Conservation (phyloP, 805 yeast species). For the Hanseniaspora guilliermondii region DNA sequence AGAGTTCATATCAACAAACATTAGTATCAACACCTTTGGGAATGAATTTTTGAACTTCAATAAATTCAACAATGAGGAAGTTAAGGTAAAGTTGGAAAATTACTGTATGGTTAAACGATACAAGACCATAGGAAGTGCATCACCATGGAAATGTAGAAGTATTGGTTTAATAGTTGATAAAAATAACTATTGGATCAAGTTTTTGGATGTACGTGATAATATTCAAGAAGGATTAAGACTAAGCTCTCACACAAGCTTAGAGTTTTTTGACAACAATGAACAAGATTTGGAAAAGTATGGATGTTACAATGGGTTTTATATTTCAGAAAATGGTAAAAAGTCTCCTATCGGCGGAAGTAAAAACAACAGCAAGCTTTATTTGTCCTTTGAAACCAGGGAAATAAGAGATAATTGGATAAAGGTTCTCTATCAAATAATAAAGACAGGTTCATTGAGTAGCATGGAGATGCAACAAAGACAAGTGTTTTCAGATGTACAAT, state of each 20-base stretch:
- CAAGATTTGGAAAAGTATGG: conserved; percentile 27
- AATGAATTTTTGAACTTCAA: neutral
- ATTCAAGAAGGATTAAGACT: conserved; percentile 15
- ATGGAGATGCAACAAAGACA: conserved; percentile 5
- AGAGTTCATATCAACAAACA: conserved; percentile 53
- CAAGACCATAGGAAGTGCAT: conserved; percentile 39
- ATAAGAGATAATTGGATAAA: conserved; percentile 43
- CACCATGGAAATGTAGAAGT: conserved; percentile 57
- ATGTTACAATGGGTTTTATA: conserved; percentile 27
- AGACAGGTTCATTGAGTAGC: neutral
- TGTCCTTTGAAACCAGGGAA: conserved; percentile 64
- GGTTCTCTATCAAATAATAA: neutral
- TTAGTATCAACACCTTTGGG: conserved; percentile 41
- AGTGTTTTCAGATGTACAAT: conserved; percentile 8
- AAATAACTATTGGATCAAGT: conserved; percentile 33
- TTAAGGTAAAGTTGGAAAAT: conserved; percentile 43
- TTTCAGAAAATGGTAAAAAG: conserved; percentile 31
- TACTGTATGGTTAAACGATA: conserved; percentile 51
- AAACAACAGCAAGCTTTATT: conserved; percentile 64
- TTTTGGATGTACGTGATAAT: conserved; percentile 33
- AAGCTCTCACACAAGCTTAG: conserved; percentile 28
- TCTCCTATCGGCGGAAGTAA: conserved; percentile 30
- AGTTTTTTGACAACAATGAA: conserved; percentile 29
- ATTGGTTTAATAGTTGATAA: conserved; percentile 45
- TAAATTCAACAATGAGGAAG: conserved; percentile 36